phyloP scores from a whole-genome alignment of 176 grass and related monocot species.

The Panicum miliaceum region DNA sequence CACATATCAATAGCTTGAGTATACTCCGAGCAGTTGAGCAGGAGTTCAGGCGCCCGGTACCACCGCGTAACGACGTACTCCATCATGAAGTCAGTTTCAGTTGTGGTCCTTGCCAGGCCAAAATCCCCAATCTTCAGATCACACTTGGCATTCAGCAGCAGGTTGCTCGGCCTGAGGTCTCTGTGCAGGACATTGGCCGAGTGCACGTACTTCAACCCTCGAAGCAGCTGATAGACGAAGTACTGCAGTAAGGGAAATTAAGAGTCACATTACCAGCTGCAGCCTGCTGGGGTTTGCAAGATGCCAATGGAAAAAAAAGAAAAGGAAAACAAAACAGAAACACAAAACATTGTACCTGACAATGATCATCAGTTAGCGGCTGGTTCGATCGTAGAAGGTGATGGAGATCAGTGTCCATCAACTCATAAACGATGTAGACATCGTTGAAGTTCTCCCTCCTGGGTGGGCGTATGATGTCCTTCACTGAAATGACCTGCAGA shows the following conservation, averaged over 20 bases:
- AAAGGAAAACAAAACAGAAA: background rate
- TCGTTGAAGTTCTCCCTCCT: constrained; percentile 95
- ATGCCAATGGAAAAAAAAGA: too few relatives aligned
- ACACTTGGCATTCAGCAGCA: constrained; percentile 91
- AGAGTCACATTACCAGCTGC: background rate
- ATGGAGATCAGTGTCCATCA: constrained; percentile 99
- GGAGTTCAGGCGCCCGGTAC: constrained; percentile 92
- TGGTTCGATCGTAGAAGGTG: constrained; percentile 91
- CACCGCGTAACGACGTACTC: constrained; percentile 96
- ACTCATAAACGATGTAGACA: constrained; percentile 92
- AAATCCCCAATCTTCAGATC: constrained; percentile 96
- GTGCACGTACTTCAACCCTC: constrained; percentile 96
- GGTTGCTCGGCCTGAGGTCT: constrained; percentile 90
- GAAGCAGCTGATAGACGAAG: constrained; percentile 90
- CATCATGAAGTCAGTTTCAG: constrained; percentile 98
- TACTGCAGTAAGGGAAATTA: constrained; percentile 49
- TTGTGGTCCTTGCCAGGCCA: constrained; percentile 92
- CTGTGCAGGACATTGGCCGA: constrained; percentile 94
- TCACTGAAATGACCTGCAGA: constrained; percentile 83
- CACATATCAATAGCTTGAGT: constrained; percentile 97
- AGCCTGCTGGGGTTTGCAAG: too few relatives aligned
- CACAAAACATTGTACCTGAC: constrained; percentile 57
- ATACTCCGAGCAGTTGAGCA: constrained; percentile 98
- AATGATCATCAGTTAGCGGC: constrained; percentile 88
- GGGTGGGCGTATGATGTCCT: constrained; percentile 96